Conservation (phyloP, 805 yeast genomes). For the Teunomyces gatunensis region DNA sequence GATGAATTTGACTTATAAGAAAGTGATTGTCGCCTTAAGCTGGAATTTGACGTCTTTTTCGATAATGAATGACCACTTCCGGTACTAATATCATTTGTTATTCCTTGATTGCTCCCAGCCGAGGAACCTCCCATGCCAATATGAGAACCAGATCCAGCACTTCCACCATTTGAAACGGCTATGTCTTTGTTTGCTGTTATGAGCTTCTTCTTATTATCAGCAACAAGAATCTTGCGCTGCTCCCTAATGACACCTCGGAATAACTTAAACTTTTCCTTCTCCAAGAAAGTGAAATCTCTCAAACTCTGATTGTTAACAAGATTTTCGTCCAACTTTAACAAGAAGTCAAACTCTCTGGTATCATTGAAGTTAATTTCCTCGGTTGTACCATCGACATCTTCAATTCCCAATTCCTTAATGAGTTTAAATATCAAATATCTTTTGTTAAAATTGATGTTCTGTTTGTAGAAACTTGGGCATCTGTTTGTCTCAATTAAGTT, state of each 20-base stretch:
- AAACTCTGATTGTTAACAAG: conserved; percentile 30
- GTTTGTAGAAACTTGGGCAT: conserved; percentile 74
- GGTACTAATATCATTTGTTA: background rate
- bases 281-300: conserved; percentile 32
- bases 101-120: background rate
- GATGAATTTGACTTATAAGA: conserved; percentile 37
- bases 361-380: conserved; percentile 28
- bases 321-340: conserved; percentile 45
- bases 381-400: conserved; percentile 27
- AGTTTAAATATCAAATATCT: conserved; percentile 39
- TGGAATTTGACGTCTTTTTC: conserved; percentile 29
- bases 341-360: conserved; percentile 49
- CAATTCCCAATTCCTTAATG: conserved; percentile 37
- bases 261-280: conserved; percentile 23
- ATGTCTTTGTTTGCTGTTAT: conserved; percentile 15
- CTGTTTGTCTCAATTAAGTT: conserved; percentile 61
- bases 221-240: conserved; percentile 29
- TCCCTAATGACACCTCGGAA: conserved; percentile 30
- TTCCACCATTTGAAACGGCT: background rate
- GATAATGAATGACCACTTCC: conserved; percentile 13
- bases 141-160: background rate
- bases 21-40: conserved; percentile 37
- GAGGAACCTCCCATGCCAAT: conserved; percentile 1
- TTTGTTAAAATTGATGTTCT: conserved; percentile 82
- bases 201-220: conserved; percentile 33